Conservation (phyloP, 805 yeast species). For the Wickerhamiella sergipiensis region DNA sequence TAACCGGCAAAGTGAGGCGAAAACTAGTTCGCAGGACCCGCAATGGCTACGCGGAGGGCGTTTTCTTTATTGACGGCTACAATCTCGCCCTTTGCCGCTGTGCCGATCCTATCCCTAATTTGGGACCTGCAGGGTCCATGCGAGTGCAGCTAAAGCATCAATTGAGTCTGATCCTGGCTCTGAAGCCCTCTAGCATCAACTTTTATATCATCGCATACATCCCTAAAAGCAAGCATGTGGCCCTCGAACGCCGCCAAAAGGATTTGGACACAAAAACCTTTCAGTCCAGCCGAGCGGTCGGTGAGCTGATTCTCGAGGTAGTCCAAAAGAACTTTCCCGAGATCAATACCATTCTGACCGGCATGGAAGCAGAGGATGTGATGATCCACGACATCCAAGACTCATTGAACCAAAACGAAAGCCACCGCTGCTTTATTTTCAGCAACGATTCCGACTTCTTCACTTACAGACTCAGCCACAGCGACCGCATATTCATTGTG, state of each 20-base stretch:
- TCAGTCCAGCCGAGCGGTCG: not conserved
- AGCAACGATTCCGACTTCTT: conserved; percentile 4
- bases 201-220: conserved; percentile 3
- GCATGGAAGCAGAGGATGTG: conserved; percentile 4
- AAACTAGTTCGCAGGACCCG: not conserved
- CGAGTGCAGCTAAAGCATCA: not conserved
- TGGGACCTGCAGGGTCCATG: not conserved
- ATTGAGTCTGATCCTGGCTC: not conserved
- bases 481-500: not conserved
- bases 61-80: conserved; percentile 4
- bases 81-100: conserved; percentile 1
- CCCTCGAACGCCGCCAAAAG: not conserved
- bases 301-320: conserved; percentile 1
- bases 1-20: not conserved
- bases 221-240: not conserved
- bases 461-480: not conserved
- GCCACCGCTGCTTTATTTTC: not conserved
- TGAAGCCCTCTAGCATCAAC: conserved; percentile 1
- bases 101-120: not conserved
- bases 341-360: conserved; percentile 1
- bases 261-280: not conserved
- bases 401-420: not conserved
- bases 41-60: not conserved
- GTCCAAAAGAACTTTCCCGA: not conserved
- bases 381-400: not conserved